Evolutionary conservation across 179 eudicot genomes (phyloP).

Genomic region (Carnegiea gigantea): DNA sequence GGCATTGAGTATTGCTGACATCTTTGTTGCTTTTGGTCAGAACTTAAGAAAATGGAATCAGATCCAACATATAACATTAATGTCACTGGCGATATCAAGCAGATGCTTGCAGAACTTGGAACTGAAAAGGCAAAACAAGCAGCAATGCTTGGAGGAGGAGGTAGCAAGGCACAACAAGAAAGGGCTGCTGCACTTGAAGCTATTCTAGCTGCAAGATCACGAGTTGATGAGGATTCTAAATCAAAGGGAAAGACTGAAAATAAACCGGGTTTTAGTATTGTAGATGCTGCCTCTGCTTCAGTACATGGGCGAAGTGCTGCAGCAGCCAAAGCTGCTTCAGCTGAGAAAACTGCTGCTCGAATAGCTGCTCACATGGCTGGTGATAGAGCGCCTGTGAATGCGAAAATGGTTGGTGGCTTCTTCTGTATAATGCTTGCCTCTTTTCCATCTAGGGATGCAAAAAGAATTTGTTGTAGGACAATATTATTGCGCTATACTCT

Average conservation of each 20-base stretch:
- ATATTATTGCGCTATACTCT: background rate
- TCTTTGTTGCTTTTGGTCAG: slow-evolving; percentile 35
- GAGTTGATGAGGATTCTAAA: slow-evolving; percentile 64
- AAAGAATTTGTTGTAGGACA: background rate
- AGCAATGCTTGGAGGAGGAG: slow-evolving; percentile 95
- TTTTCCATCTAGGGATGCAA: background rate
- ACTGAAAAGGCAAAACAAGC: slow-evolving; percentile 83
- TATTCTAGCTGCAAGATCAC: slow-evolving; percentile 85
- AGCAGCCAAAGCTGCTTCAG: slow-evolving; percentile 80
- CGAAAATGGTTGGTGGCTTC: slow-evolving; percentile 72
- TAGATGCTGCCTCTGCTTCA: slow-evolving; percentile 99
- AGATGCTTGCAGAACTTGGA: slow-evolving; percentile 95
- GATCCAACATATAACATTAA: slow-evolving; percentile 91
- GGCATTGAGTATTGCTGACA: slow-evolving; percentile 3
- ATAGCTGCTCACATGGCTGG: slow-evolving; percentile 97
- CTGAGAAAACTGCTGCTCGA: slow-evolving; percentile 96
- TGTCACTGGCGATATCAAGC: slow-evolving; percentile 84
- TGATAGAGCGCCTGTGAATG: slow-evolving; percentile 90
- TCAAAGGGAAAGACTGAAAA: slow-evolving; percentile 52
- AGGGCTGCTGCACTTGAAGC: slow-evolving; percentile 85
- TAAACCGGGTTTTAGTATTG: slow-evolving; percentile 67
- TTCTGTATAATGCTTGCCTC: background rate
- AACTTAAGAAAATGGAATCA: slow-evolving; percentile 63
- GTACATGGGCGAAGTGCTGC: slow-evolving; percentile 98
- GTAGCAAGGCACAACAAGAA: slow-evolving; percentile 87